A percentile compares a stretch with the other conserved stretches of the same genome.
Evolutionary conservation across 257 asterid species (phyloP).

Genomic region (Lycium barbarum): DNA sequence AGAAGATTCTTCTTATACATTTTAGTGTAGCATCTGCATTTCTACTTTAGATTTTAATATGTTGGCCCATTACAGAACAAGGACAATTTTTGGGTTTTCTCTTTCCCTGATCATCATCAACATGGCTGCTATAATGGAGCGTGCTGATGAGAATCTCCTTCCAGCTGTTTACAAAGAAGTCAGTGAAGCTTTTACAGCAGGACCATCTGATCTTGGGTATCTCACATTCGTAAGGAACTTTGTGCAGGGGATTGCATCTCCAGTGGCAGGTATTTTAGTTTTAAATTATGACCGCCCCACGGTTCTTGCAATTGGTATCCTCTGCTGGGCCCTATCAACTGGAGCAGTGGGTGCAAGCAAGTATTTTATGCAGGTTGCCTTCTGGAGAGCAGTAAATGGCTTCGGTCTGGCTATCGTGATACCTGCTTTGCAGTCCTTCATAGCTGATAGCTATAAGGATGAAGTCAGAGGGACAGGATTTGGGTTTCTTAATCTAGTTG

Average conservation of each 20-base stretch:
- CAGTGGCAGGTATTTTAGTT: conserved; percentile 85
- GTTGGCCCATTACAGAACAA: conserved; percentile 51
- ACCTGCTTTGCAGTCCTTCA: conserved; percentile 93
- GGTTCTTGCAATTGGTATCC: conserved; percentile 86
- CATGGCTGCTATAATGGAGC: conserved; percentile 99
- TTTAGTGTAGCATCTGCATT: conserved; percentile 29
- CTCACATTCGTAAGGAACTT: conserved; percentile 88
- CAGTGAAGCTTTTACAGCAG: conserved; percentile 90
- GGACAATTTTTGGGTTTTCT: conserved; percentile 76
- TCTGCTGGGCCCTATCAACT: conserved; percentile 95
- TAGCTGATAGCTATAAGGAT: conserved; percentile 91
- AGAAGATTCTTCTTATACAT: not conserved
- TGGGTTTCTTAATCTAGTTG: conserved; percentile 84
- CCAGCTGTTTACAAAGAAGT: conserved; percentile 99
- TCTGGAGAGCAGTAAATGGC: conserved; percentile 94
- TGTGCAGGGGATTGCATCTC: conserved; percentile 91
- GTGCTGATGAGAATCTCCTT: conserved; percentile 99
- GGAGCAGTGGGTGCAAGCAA: conserved; percentile 94
- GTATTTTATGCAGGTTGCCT: conserved; percentile 77
- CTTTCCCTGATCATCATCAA: conserved; percentile 84
- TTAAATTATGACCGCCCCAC: conserved; percentile 89
- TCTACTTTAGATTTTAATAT: conserved; percentile 17
- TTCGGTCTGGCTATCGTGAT: conserved; percentile 94
- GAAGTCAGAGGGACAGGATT: conserved; percentile 88
- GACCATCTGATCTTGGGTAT: conserved; percentile 97